Base-by-base conservation (phyloP, 768 basidiomycete genomes). In the Psilocybe cyanescens region DNA sequence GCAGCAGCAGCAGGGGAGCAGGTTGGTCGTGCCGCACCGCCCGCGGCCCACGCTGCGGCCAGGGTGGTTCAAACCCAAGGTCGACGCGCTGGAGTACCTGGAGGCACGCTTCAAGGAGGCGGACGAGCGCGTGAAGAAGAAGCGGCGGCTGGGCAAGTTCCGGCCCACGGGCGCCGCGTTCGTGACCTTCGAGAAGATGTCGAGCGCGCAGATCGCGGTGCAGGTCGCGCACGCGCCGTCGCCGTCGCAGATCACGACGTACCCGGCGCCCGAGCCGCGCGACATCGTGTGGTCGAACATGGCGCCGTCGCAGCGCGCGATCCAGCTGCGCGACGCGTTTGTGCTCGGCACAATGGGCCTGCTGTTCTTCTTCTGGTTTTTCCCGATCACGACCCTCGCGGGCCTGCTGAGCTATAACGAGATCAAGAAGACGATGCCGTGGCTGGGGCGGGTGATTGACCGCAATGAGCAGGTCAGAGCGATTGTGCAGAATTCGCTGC, bases 251-350 rank as follows among this genome's bases (percentile, higher is more conserved):
- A 83, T 84, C 55, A 81, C 81, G 33, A 96, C 93, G 9, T 83
- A 79, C 60, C 84, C 86, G 17, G 95, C 97, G 0, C 97, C 97
- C 0, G 96, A 98, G 71, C 96, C 97, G 8, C 86, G 97, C 51
- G 97, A 99, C 72, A 92, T 99, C 58, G 86, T 98, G 17, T 99
- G 97, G 97, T 81, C 88, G 31, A 95, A 95, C 66, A 90, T 99
- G 78, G 80, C 88, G 1, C 85, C 89, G 19, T 84, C 92, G 0
- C 77, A 79, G 1, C 70, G 81, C 14, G 77, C 85, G 35, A 78
- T 87, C 16, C 81, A 85, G 49, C 79, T 86, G 3, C 88, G 97
- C 30, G 87, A 94, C 46, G 59, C 88, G 35, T 70, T 97, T 29
- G 92, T 96, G 2, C 75, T 92, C 19, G 79, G 74, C 12, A 79